A percentile compares a stretch with the other conserved stretches of the same genome.
These are phyloP conservation scores for Solanum arcanum DNA, from an alignment of 257 asterid species.

Conservation along the genomic window DNA sequence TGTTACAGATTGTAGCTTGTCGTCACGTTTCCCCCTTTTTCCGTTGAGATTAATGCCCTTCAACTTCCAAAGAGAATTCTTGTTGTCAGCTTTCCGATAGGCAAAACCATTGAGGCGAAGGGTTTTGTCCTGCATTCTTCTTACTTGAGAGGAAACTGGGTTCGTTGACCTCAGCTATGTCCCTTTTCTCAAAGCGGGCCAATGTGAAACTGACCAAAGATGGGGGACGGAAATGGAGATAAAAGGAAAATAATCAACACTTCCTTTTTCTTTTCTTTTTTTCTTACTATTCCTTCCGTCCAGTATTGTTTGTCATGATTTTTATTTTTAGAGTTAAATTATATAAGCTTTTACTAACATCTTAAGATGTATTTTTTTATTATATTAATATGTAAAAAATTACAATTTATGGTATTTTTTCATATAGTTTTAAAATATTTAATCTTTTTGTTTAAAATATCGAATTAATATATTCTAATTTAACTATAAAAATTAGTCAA, in stretches of 20 bases:
- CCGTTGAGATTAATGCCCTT: slow-evolving; percentile 25
- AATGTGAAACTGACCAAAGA: not conserved
- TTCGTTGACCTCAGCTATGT: not conserved
- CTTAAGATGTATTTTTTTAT: too few relatives aligned
- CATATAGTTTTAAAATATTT: too few relatives aligned
- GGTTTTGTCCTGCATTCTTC: slow-evolving; percentile 21
- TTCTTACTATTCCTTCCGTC: too few relatives aligned
- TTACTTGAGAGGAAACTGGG: not conserved
- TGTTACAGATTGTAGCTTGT: slow-evolving; percentile 22
- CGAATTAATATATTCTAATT: too few relatives aligned
- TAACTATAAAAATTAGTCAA: too few relatives aligned
- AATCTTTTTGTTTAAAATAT: too few relatives aligned
- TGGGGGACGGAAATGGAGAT: not conserved
- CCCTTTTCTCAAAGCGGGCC: not conserved
- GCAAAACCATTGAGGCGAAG: slow-evolving; percentile 11
- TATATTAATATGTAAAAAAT: too few relatives aligned
- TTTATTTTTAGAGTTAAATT: too few relatives aligned
- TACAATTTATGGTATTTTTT: too few relatives aligned
- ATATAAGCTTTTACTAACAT: too few relatives aligned
- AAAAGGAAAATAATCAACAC: not conserved
- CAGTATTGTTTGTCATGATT: too few relatives aligned
- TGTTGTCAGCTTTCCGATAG: slow-evolving; percentile 13
- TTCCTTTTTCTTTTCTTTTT: too few relatives aligned
- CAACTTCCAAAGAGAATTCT: slow-evolving; percentile 43
- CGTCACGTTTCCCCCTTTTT: not conserved